Evolutionary conservation across 2,329 filamentous ascomycete species (phyloP).

Genomic region (Phyllosticta capitalensis): DNA sequence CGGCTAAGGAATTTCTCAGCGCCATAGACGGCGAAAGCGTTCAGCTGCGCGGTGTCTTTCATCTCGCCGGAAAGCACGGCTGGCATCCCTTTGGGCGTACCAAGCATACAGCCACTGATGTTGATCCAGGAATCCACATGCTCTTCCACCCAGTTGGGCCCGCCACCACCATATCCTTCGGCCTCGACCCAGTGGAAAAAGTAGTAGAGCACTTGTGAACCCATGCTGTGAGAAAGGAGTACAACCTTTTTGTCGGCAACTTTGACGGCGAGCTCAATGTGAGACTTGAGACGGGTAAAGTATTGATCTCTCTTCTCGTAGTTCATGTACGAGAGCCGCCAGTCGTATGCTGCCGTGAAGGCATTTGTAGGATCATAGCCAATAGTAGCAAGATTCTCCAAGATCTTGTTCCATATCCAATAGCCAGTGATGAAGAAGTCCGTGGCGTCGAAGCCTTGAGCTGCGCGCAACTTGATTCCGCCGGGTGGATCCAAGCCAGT

Average conservation of each 20-base stretch:
- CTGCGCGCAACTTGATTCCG: conserved; percentile 79
- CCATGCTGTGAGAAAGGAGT: conserved; percentile 92
- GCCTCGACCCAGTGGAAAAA: conserved; percentile 77
- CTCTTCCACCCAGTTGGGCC: conserved; percentile 78
- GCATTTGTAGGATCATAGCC: conserved; percentile 84
- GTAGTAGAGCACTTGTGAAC: conserved; percentile 85
- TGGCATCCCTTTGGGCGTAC: conserved; percentile 81
- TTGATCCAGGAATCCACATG: conserved; percentile 96
- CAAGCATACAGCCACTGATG: conserved; percentile 95
- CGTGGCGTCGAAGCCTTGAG: conserved; percentile 93
- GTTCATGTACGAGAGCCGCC: conserved; percentile 83
- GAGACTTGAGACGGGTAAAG: conserved; percentile 79
- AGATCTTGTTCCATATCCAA: conserved; percentile 99
- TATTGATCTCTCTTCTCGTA: conserved; percentile 87
- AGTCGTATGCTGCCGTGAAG: conserved; percentile 70
- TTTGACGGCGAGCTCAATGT: conserved; percentile 76
- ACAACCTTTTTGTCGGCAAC: conserved; percentile 71
- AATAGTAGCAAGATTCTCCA: conserved; percentile 91
- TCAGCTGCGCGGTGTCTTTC: conserved; percentile 95
- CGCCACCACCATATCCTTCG: conserved; percentile 67
- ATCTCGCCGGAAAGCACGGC: conserved; percentile 93
- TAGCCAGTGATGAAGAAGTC: conserved; percentile 88
- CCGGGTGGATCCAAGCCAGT: conserved; percentile 80
- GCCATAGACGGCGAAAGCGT: conserved; percentile 92
- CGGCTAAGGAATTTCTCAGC: conserved; percentile 90